Evolutionary conservation across 441 rosid species (phyloP).

Genomic region (Macaranga tanarius): DNA sequence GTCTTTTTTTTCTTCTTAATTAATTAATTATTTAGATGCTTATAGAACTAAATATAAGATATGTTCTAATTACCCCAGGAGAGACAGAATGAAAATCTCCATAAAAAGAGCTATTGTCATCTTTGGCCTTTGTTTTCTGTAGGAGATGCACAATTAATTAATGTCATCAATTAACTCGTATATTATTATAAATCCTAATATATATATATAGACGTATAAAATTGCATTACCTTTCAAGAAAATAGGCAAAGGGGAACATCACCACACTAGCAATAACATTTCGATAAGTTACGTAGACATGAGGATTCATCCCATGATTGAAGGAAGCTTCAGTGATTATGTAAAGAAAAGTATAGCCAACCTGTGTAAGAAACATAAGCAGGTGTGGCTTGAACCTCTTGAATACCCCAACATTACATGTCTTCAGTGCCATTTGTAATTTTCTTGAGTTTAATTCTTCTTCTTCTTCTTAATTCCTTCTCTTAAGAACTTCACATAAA

Average conservation of each 20-base stretch:
- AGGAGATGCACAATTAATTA: not conserved
- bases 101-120: slow-evolving; percentile 48
- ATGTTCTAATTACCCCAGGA: slow-evolving; percentile 43
- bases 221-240: slow-evolving; percentile 49
- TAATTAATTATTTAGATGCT: too few species aligned
- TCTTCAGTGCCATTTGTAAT: slow-evolving; percentile 16
- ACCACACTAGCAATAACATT: slow-evolving; percentile 45
- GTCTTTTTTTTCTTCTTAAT: too few species aligned
- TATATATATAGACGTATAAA: not conserved
- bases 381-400: slow-evolving; percentile 53
- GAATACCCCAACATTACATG: not conserved
- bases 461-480: not conserved
- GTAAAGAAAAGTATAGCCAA: slow-evolving; percentile 55
- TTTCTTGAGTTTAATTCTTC: not conserved
- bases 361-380: slow-evolving; percentile 49
- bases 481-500: not conserved
- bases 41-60: not conserved
- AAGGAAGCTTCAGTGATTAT: slow-evolving; percentile 48
- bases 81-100: slow-evolving; percentile 62
- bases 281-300: slow-evolving; percentile 63
- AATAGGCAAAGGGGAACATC: slow-evolving; percentile 61
- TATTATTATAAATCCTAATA: not conserved
- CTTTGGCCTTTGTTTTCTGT: slow-evolving; percentile 63
- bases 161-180: not conserved
- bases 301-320: slow-evolving; percentile 59